Evolutionary conservation across 441 rosid species (phyloP).

Genomic region (Biscutella auriculata): DNA sequence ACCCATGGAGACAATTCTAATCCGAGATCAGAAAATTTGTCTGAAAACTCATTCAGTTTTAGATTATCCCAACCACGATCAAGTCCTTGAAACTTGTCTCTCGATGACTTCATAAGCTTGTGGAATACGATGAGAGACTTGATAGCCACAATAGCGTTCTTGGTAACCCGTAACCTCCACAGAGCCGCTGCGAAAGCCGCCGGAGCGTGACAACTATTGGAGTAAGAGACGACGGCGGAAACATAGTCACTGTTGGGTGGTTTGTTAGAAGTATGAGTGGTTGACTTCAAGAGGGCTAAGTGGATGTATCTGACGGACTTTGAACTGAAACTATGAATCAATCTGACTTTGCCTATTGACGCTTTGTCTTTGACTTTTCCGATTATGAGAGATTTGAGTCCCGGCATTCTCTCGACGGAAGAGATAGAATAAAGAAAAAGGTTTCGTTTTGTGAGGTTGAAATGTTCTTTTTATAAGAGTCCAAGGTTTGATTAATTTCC

Average conservation of each 20-base stretch:
- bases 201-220: conserved; percentile 12
- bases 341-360: conserved; percentile 11
- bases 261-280: background rate
- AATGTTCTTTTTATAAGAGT: background rate
- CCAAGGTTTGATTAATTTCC: background rate
- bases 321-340: conserved; percentile 10
- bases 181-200: conserved; percentile 10
- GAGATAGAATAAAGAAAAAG: background rate
- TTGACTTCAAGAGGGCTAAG: conserved; percentile 20
- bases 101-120: conserved; percentile 23
- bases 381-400: background rate
- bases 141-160: conserved; percentile 37
- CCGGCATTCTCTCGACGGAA: background rate
- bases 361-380: conserved; percentile 26
- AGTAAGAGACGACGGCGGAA: conserved; percentile 18
- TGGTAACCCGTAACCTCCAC: conserved; percentile 31
- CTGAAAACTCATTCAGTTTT: conserved; percentile 37
- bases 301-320: background rate
- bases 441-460: background rate
- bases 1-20: conserved; percentile 49
- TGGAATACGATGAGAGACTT: conserved; percentile 54
- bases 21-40: conserved; percentile 24
- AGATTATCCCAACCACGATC: conserved; percentile 36
- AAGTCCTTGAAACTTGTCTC: conserved; percentile 24
- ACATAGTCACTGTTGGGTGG: conserved; percentile 11